These are phyloP conservation scores for Pythium oligandrum DNA, from an alignment of 352 stramenopile species.

Conservation along the genomic window DNA sequence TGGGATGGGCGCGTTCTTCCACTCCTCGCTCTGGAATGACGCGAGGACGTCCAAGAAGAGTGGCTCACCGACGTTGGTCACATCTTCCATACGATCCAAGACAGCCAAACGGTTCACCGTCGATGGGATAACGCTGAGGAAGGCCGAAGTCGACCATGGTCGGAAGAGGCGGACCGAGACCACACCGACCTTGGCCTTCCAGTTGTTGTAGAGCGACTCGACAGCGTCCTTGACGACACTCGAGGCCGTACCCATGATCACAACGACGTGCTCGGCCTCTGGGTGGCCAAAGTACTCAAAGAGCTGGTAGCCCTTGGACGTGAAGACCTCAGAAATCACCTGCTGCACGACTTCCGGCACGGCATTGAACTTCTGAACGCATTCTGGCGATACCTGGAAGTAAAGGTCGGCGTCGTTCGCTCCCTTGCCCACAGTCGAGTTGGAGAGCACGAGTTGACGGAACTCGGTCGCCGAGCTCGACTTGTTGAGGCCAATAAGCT, in stretches of 20 bases:
- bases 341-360: constrained; percentile 64
- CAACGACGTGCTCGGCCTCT: constrained; percentile 80
- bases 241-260: constrained; percentile 89
- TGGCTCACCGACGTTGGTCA: constrained; percentile 82
- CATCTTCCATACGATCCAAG: constrained; percentile 89
- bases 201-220: constrained; percentile 80
- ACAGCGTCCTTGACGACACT: constrained; percentile 87
- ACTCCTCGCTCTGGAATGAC: constrained; percentile 83
- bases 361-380: constrained; percentile 77
- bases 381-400: constrained; percentile 88
- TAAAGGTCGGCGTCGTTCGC: constrained; percentile 84
- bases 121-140: constrained; percentile 73
- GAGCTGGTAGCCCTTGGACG: constrained; percentile 81
- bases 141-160: constrained; percentile 77
- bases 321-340: constrained; percentile 76
- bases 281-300: constrained; percentile 90
- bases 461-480: constrained; percentile 44
- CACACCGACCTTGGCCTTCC: constrained; percentile 79
- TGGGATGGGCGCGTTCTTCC: constrained; percentile 42
- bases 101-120: constrained; percentile 82
- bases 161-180: constrained; percentile 90
- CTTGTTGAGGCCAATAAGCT: constrained; percentile 59
- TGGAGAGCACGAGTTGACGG: constrained; percentile 53
- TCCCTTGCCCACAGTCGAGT: constrained; percentile 32
- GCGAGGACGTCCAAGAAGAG: constrained; percentile 91